These are phyloP conservation scores for Fusarium chaquense DNA, from an alignment of 2,329 filamentous ascomycete species.

Conservation along the genomic window DNA sequence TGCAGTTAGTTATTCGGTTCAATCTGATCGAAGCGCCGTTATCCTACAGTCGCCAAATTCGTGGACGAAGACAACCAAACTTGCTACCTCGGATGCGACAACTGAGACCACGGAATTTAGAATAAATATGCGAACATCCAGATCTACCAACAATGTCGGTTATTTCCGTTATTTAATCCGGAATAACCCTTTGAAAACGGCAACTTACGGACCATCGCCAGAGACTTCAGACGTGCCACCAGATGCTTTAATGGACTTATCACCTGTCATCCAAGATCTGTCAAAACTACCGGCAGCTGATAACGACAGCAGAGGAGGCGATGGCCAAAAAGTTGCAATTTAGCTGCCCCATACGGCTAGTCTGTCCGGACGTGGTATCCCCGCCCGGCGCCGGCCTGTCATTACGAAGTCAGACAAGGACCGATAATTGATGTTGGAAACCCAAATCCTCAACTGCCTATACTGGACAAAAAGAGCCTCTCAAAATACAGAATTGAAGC, in stretches of 20 bases:
- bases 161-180: background rate
- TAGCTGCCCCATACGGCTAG: slow-evolving; percentile 52
- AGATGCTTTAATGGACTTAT: background rate
- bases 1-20: background rate
- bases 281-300: slow-evolving; percentile 26
- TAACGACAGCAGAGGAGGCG: slow-evolving; percentile 20
- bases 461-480: slow-evolving; percentile 10
- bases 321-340: slow-evolving; percentile 42
- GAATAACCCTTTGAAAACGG: background rate
- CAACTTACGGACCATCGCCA: background rate
- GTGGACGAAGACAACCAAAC: background rate
- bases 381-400: slow-evolving; percentile 32
- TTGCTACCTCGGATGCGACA: too few relatives aligned
- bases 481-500: slow-evolving; percentile 13
- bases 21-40: too few relatives aligned
- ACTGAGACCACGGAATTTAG: background rate
- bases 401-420: slow-evolving; percentile 24
- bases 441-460: slow-evolving; percentile 18
- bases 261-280: slow-evolving; percentile 17
- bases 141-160: background rate
- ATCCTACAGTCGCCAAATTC: background rate
- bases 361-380: slow-evolving; percentile 6
- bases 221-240: background rate
- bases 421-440: slow-evolving; percentile 13
- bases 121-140: background rate